phyloP scores from a whole-genome alignment of 2,329 filamentous ascomycete species.

The Colletotrichum agaves region DNA sequence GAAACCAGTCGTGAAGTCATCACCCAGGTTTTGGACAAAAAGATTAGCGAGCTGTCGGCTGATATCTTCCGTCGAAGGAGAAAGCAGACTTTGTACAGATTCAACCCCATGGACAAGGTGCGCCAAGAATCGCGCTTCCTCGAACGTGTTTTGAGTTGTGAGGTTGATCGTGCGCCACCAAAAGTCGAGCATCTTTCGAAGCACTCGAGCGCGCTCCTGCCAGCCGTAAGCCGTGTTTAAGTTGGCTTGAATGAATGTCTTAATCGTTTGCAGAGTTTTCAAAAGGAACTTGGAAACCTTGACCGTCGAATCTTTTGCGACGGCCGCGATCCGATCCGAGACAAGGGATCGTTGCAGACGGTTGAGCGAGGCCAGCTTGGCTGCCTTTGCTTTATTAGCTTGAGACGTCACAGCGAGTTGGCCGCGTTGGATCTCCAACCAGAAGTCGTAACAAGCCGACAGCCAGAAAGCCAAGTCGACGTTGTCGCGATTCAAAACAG shows the following conservation, averaged over 20 bases:
- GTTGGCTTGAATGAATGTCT: slow-evolving; percentile 54
- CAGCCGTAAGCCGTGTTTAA: slow-evolving; percentile 43
- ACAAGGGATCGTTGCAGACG: slow-evolving; percentile 70
- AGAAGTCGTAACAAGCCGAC: slow-evolving; percentile 62
- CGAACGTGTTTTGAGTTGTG: slow-evolving; percentile 59
- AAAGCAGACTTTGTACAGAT: slow-evolving; percentile 51
- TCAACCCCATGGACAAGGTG: slow-evolving; percentile 65
- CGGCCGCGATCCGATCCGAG: slow-evolving; percentile 62
- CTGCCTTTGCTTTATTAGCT: slow-evolving; percentile 53
- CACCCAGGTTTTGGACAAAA: slow-evolving; percentile 56
- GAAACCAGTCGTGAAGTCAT: slow-evolving; percentile 75
- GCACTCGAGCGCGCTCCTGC: slow-evolving; percentile 47
- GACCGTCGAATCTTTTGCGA: slow-evolving; percentile 70
- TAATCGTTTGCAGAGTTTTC: slow-evolving; percentile 53
- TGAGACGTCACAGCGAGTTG: slow-evolving; percentile 55
- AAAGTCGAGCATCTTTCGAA: slow-evolving; percentile 60
- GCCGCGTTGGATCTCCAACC: slow-evolving; percentile 55
- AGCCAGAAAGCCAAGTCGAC: slow-evolving; percentile 58
- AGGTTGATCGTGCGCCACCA: slow-evolving; percentile 65
- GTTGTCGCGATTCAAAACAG: slow-evolving; percentile 51
- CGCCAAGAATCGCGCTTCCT: slow-evolving; percentile 73
- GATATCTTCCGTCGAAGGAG: slow-evolving; percentile 40
- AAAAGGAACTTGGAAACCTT: slow-evolving; percentile 63
- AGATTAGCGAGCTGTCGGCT: slow-evolving; percentile 51
- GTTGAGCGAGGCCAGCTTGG: slow-evolving; percentile 65